A percentile compares a stretch with the other conserved stretches of the same genome.
These are phyloP conservation scores for Pelargonium fulgidum DNA, from an alignment of 441 rosid genomes.

Conservation along the genomic window DNA sequence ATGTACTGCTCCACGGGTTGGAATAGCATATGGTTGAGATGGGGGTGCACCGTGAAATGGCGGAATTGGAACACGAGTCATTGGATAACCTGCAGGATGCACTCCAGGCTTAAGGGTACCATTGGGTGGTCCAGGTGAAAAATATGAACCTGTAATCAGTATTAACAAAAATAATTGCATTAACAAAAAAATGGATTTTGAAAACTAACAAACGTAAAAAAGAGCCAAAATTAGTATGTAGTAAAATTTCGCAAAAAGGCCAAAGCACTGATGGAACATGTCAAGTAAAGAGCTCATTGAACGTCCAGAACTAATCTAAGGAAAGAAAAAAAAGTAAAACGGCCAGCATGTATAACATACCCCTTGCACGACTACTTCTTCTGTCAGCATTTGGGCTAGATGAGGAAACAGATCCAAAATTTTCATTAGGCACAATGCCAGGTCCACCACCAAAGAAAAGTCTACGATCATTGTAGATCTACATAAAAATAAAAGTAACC, in stretches of 20 bases:
- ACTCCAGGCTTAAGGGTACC: slow-evolving; percentile 79
- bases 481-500: slow-evolving; percentile 12
- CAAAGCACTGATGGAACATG: not conserved
- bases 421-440: slow-evolving; percentile 68
- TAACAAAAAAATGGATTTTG: not conserved
- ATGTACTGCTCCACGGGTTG: slow-evolving; percentile 76
- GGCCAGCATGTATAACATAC: slow-evolving; percentile 30
- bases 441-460: slow-evolving; percentile 76
- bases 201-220: not conserved
- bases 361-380: slow-evolving; percentile 77
- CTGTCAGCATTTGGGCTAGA: slow-evolving; percentile 61
- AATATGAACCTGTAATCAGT: slow-evolving; percentile 53
- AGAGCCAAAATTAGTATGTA: not conserved
- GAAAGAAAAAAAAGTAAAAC: slow-evolving; percentile 7
- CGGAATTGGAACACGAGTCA: slow-evolving; percentile 73
- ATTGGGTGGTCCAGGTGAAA: slow-evolving; percentile 71
- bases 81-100: slow-evolving; percentile 78
- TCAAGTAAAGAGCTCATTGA: not conserved
- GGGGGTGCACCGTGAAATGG: slow-evolving; percentile 78
- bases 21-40: slow-evolving; percentile 91
- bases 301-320: not conserved
- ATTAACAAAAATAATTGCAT: not conserved
- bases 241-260: not conserved
- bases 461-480: slow-evolving; percentile 95
- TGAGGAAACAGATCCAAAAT: slow-evolving; percentile 48